These are phyloP conservation scores for Paraphoma chrysanthemicola DNA, from an alignment of 2,329 filamentous ascomycete species.

Conservation along the genomic window DNA sequence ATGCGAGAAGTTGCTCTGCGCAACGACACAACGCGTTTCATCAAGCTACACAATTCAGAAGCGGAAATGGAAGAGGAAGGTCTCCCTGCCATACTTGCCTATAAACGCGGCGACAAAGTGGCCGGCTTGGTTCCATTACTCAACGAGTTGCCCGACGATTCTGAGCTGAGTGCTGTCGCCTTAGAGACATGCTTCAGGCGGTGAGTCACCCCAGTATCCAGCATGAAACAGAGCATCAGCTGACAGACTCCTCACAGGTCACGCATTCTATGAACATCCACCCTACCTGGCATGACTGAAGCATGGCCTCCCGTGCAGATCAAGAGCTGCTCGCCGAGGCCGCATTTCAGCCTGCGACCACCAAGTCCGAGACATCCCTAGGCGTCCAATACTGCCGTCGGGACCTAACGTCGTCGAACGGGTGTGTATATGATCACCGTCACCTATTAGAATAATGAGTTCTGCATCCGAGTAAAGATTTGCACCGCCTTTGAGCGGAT, in stretches of 20 bases:
- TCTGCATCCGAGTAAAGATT: too few species aligned
- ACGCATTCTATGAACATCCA: conserved; percentile 32
- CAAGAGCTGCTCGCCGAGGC: neutral
- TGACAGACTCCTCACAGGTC: conserved; percentile 32
- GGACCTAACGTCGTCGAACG: too few species aligned
- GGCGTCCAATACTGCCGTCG: too few species aligned
- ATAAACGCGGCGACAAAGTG: conserved; percentile 88
- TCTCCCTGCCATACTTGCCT: conserved; percentile 87
- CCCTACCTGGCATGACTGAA: neutral
- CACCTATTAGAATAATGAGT: too few species aligned
- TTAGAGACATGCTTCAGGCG: conserved; percentile 65
- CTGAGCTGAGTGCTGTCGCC: conserved; percentile 58
- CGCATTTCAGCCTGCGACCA: neutral
- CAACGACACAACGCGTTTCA: conserved; percentile 78
- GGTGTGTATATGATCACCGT: too few species aligned
- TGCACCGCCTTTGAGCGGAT: too few species aligned
- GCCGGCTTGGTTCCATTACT: conserved; percentile 87
- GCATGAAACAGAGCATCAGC: conserved; percentile 25
- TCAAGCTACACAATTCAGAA: conserved; percentile 89
- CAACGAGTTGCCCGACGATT: conserved; percentile 76
- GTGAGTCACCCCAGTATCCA: conserved; percentile 28
- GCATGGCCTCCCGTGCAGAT: neutral
- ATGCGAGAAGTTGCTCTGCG: conserved; percentile 75
- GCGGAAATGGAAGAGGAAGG: conserved; percentile 92
- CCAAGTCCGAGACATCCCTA: neutral